These are phyloP conservation scores for Aeschynomene evenia DNA, from an alignment of 306 rosid genomes.

Conservation along the genomic window DNA sequence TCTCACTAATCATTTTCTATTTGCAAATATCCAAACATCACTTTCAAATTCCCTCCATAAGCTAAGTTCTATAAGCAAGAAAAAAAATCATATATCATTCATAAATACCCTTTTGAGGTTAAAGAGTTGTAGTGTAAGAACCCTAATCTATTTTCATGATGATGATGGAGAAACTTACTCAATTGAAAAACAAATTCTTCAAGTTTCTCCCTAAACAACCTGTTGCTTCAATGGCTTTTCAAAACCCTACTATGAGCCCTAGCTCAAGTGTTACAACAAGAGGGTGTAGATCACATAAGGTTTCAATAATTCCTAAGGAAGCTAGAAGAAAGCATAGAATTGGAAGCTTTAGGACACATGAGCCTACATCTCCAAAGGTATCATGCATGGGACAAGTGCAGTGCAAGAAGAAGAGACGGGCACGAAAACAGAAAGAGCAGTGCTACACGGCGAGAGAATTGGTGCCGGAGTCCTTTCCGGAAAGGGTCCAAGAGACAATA, in stretches of 20 bases:
- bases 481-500: not conserved
- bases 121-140: not conserved
- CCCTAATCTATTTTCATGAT: slow-evolving; percentile 8
- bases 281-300: not conserved
- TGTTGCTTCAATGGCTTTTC: slow-evolving; percentile 24
- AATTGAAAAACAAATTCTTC: slow-evolving; percentile 17
- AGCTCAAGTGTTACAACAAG: not conserved
- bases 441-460: no score
- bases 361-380: slow-evolving; percentile 50
- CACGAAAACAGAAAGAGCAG: not conserved
- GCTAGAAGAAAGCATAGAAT: slow-evolving; percentile 29
- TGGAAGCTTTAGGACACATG: slow-evolving; percentile 30
- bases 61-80: not conserved
- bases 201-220: slow-evolving; percentile 32
- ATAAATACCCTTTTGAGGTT: not conserved
- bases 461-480: no score
- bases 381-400: slow-evolving; percentile 48
- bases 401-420: slow-evolving; percentile 21
- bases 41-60: not conserved
- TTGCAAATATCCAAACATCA: not conserved
- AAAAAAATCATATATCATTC: not conserved
- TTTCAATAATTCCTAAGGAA: slow-evolving; percentile 42
- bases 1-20: not conserved
- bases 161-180: slow-evolving; percentile 39
- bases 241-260: slow-evolving; percentile 39